Evolutionary conservation across 2,329 filamentous ascomycete species (phyloP).

Genomic region (Cordyceps javanica): DNA sequence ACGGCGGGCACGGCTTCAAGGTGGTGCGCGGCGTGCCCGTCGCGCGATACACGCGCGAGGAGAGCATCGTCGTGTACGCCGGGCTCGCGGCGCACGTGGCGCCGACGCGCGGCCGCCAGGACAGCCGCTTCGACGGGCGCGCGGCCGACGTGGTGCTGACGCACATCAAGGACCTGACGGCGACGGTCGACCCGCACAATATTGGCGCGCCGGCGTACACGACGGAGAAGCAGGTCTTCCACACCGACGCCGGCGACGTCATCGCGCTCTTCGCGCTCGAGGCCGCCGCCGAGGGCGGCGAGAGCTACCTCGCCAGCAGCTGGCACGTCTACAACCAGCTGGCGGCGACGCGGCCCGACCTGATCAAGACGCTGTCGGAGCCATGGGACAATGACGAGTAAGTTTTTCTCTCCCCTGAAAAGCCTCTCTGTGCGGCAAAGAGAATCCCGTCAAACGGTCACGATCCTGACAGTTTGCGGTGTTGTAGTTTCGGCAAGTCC

Average conservation of each 20-base stretch:
- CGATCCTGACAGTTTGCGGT: too few species aligned
- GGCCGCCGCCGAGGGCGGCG: constrained; percentile 46
- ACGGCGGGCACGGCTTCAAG: constrained; percentile 54
- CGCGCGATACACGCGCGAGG: constrained; percentile 44
- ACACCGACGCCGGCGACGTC: constrained; percentile 55
- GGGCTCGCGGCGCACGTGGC: constrained; percentile 56
- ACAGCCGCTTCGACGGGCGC: constrained; percentile 37
- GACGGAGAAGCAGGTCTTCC: constrained; percentile 56
- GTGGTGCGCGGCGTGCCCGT: constrained; percentile 53
- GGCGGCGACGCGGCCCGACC: constrained; percentile 49
- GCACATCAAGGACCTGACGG: constrained; percentile 57
- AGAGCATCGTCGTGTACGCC: constrained; percentile 54
- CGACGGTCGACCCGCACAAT: constrained; percentile 21
- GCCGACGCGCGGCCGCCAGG: constrained; percentile 45
- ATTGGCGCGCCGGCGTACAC: constrained; percentile 56
- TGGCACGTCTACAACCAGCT: constrained; percentile 59
- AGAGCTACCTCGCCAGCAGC: constrained; percentile 51
- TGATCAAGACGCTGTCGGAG: constrained; percentile 50
- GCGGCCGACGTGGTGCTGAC: constrained; percentile 46
- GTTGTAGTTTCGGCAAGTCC: constrained; percentile 48
- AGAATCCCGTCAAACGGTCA: too few species aligned
- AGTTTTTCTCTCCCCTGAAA: constrained; percentile 13
- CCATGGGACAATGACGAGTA: constrained; percentile 42
- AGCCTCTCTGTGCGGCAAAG: too few species aligned
- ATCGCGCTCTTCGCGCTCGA: constrained; percentile 52